Conservation (phyloP, 106 monocot species). For the Alisma plantagoaquatica region DNA sequence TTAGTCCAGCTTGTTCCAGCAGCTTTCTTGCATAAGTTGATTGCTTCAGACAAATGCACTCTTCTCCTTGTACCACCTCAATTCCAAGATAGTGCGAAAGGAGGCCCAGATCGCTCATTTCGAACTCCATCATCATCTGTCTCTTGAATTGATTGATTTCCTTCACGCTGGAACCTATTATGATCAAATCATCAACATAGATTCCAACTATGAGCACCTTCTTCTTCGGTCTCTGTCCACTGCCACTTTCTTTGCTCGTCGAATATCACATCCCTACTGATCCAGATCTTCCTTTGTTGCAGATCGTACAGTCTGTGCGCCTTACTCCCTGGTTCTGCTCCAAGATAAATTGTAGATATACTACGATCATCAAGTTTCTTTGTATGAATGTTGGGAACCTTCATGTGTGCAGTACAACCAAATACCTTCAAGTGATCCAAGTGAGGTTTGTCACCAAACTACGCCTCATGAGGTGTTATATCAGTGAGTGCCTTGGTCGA, state of each 20-base stretch:
- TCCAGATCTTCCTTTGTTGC: not conserved
- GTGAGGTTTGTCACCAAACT: not conserved
- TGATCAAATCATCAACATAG: not conserved
- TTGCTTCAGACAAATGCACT: not conserved
- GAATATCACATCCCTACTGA: slow-evolving; percentile 7
- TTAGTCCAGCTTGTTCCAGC: not conserved
- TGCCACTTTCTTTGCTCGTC: not conserved
- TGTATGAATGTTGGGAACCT: not conserved
- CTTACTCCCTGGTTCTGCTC: not conserved
- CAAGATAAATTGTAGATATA: slow-evolving; percentile 1
- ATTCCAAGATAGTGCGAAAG: slow-evolving; percentile 4
- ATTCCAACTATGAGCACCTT: not conserved
- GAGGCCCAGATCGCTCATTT: slow-evolving; percentile 2
- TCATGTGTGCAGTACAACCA: not conserved
- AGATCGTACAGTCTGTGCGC: slow-evolving; percentile 3
- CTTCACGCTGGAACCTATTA: not conserved
- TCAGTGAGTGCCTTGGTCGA: slow-evolving; percentile 6
- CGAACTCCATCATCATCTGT: not conserved
- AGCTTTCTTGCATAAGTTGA: slow-evolving; percentile 7
- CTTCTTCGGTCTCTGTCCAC: not conserved
- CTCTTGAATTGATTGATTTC: slow-evolving; percentile 1
- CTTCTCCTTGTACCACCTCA: slow-evolving; percentile 6
- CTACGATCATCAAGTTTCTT: slow-evolving; percentile 15
- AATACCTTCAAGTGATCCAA: not conserved
- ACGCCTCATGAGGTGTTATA: slow-evolving; percentile 25